Conservation (phyloP, 345 rosid species). For the Triadica sebifera region DNA sequence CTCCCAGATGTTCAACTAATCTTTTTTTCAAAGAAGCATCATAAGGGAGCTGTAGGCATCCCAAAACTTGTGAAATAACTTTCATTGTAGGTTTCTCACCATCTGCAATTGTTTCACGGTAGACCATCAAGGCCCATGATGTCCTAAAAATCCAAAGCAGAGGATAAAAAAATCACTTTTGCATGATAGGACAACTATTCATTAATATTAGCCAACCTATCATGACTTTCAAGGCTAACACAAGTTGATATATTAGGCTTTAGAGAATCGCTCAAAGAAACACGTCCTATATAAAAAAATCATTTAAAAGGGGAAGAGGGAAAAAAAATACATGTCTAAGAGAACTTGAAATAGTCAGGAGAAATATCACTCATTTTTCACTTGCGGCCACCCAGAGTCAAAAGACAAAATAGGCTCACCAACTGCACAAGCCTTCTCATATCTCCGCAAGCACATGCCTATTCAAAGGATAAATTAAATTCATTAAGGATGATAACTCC, state of each 20-base stretch:
- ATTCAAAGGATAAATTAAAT: not conserved
- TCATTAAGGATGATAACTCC: not conserved
- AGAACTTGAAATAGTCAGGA: slow-evolving; percentile 4
- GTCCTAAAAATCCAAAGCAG: slow-evolving; percentile 49
- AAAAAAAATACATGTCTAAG: not conserved
- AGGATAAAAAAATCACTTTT: slow-evolving; percentile 8
- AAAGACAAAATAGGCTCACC: slow-evolving; percentile 72
- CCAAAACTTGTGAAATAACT: slow-evolving; percentile 77
- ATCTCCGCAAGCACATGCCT: slow-evolving; percentile 82
- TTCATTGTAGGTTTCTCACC: slow-evolving; percentile 68
- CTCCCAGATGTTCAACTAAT: slow-evolving; percentile 65
- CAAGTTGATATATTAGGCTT: not conserved
- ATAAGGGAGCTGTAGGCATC: slow-evolving; percentile 77
- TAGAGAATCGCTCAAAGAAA: not conserved
- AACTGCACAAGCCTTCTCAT: slow-evolving; percentile 50
- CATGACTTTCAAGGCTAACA: not conserved
- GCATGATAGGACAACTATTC: not conserved
- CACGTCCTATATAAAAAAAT: not conserved
- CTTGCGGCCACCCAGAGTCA: slow-evolving; percentile 57
- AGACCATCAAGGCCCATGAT: slow-evolving; percentile 60
- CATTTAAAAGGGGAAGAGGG: slow-evolving; percentile 1
- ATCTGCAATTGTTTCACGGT: slow-evolving; percentile 64
- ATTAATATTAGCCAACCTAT: not conserved
- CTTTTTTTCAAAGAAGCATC: slow-evolving; percentile 58
- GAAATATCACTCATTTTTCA: slow-evolving; percentile 76